Conservation (phyloP, 768 basidiomycete species). For the Udeniomyces megalosporus region DNA sequence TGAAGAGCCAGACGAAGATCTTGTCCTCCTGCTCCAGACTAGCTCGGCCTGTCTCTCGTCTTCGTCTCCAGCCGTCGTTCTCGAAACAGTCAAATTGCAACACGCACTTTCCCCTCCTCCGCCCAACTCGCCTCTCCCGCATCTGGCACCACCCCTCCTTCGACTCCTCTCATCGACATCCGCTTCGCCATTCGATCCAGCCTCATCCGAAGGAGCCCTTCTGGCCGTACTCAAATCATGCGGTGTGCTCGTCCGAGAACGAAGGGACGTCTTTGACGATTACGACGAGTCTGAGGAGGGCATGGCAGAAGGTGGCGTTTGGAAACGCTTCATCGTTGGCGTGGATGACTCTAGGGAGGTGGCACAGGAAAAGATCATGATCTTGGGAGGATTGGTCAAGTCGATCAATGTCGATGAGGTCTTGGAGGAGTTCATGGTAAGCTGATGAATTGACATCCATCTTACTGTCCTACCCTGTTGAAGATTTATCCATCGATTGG, state of each 20-base stretch:
- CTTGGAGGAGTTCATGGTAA: constrained; percentile 68
- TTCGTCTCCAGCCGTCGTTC: constrained; percentile 13
- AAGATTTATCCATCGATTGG: too few species aligned
- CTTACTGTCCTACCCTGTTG: too few species aligned
- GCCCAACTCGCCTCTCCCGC: constrained; percentile 1
- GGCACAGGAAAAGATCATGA: constrained; percentile 47
- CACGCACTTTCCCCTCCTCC: constrained; percentile 6
- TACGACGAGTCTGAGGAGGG: neutral
- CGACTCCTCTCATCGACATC: constrained; percentile 6
- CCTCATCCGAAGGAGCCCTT: neutral
- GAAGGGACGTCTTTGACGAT: constrained; percentile 13
- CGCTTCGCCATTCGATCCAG: neutral
- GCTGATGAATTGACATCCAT: constrained; percentile 23
- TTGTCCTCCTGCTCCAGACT: constrained; percentile 6
- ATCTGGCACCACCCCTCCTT: constrained; percentile 10
- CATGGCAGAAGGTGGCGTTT: neutral
- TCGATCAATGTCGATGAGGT: constrained; percentile 52
- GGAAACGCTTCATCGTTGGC: neutral
- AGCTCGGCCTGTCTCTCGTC: constrained; percentile 3
- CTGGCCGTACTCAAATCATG: constrained; percentile 3
- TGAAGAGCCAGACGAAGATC: constrained; percentile 3
- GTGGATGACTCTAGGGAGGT: constrained; percentile 26
- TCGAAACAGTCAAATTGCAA: neutral
- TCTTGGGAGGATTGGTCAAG: constrained; percentile 51
- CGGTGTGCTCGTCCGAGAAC: neutral